A percentile compares a stretch with the other conserved stretches of the same genome.
phyloP scores from a whole-genome alignment of 352 stramenopile genomes.

The Globisporangium spinosum region DNA sequence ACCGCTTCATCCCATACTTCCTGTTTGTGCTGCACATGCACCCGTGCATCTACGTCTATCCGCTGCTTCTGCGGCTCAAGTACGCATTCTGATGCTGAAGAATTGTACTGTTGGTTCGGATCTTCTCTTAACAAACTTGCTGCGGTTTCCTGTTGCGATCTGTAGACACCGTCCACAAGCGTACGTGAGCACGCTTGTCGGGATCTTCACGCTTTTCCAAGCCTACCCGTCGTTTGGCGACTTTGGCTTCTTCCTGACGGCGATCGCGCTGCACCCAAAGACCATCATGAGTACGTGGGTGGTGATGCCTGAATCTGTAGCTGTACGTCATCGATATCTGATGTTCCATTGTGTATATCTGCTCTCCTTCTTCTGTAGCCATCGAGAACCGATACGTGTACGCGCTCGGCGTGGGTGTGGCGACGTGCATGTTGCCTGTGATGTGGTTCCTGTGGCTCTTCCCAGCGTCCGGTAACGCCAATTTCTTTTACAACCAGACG shows the following conservation, averaged over 20 bases:
- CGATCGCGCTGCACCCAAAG: constrained; percentile 70
- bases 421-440: constrained; percentile 72
- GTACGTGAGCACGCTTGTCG: constrained; percentile 58
- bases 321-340: background rate
- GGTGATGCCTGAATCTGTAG: background rate
- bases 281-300: constrained; percentile 61
- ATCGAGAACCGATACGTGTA: constrained; percentile 81
- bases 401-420: constrained; percentile 56
- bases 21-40: constrained; percentile 78
- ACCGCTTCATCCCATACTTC: constrained; percentile 85
- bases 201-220: constrained; percentile 78
- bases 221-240: constrained; percentile 76
- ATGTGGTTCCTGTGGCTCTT: constrained; percentile 90
- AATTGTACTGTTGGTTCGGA: background rate
- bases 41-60: constrained; percentile 75
- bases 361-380: constrained; percentile 26
- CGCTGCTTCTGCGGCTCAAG: constrained; percentile 74
- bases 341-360: background rate
- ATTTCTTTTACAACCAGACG: constrained; percentile 89
- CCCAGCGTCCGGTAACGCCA: constrained; percentile 80
- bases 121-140: background rate
- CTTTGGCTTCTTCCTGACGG: constrained; percentile 74
- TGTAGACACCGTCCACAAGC: constrained; percentile 64
- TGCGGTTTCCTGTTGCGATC: background rate
- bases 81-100: constrained; percentile 20